Conservation (phyloP, 129 eudicot genomes). For the Gnaphalium uliginosum region DNA sequence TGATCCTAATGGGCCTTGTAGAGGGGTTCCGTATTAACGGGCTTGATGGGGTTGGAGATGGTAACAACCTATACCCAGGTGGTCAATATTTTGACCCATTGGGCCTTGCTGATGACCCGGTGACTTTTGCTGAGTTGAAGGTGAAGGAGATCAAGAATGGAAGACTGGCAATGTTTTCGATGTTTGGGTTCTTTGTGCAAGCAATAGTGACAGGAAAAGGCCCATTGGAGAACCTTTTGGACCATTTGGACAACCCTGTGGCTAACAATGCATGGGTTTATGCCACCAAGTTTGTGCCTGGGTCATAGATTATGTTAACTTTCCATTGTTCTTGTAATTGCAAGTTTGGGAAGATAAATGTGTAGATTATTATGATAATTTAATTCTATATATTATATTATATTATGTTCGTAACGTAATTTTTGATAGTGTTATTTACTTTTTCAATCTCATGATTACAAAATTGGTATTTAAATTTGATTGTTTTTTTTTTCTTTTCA, state of each 20-base stretch:
- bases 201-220: constrained; percentile 81
- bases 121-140: constrained; percentile 76
- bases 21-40: constrained; percentile 77
- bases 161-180: constrained; percentile 78
- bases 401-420: not conserved
- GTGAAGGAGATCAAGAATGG: constrained; percentile 89
- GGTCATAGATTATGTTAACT: constrained; percentile 38
- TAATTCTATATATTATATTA: constrained; percentile 11
- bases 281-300: constrained; percentile 81
- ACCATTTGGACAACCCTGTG: constrained; percentile 79
- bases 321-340: constrained; percentile 25
- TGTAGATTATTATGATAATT: constrained; percentile 33
- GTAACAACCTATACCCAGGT: constrained; percentile 75
- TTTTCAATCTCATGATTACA: not conserved
- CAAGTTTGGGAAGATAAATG: constrained; percentile 2
- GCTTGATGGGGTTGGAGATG: constrained; percentile 76
- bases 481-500: too few species aligned
- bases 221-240: constrained; percentile 75
- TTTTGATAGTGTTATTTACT: not conserved
- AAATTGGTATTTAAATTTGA: not conserved
- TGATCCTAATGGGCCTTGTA: constrained; percentile 75
- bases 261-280: constrained; percentile 86
- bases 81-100: constrained; percentile 78
- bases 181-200: constrained; percentile 82
- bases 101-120: constrained; percentile 78